Evolutionary conservation across 345 rosid genomes (phyloP).

Genomic region (Rhizophora apiculata): DNA sequence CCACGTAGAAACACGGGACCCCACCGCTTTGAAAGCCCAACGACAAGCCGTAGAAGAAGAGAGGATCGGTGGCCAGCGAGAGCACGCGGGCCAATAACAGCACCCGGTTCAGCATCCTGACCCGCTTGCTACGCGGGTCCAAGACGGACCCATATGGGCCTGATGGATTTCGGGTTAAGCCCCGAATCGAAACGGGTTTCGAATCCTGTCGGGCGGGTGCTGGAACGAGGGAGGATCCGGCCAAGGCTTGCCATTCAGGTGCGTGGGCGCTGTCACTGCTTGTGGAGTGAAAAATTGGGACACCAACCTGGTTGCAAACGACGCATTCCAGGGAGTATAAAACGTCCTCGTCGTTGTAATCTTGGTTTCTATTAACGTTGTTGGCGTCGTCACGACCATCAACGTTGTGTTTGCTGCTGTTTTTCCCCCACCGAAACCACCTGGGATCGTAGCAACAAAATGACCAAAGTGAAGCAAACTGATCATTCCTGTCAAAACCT

Average conservation of each 20-base stretch:
- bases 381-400: no score
- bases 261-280: slow-evolving; percentile 31
- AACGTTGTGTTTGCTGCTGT: no score
- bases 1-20: slow-evolving; percentile 51
- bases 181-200: background rate
- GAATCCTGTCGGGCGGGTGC: slow-evolving; percentile 2
- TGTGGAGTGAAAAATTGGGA: slow-evolving; percentile 48
- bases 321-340: slow-evolving; percentile 21
- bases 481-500: no score
- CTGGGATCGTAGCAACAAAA: no score
- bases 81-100: slow-evolving; percentile 49
- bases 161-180: background rate
- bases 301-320: slow-evolving; percentile 35
- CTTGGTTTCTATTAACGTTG: no score
- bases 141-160: slow-evolving; percentile 28
- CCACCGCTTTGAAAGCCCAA: slow-evolving; percentile 38
- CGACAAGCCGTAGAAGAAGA: slow-evolving; percentile 47
- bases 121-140: slow-evolving; percentile 59
- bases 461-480: no score
- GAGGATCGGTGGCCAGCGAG: slow-evolving; percentile 54
- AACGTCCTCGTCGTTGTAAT: background rate
- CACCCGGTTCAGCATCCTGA: slow-evolving; percentile 47
- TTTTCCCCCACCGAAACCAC: no score
- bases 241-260: slow-evolving; percentile 43
- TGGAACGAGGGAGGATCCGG: slow-evolving; percentile 40